Evolutionary conservation across 208 protist genomes (phyloP), one percentile per base, ranked within the genome.

Genomic region (Wallacemonas collosoma): DNA sequence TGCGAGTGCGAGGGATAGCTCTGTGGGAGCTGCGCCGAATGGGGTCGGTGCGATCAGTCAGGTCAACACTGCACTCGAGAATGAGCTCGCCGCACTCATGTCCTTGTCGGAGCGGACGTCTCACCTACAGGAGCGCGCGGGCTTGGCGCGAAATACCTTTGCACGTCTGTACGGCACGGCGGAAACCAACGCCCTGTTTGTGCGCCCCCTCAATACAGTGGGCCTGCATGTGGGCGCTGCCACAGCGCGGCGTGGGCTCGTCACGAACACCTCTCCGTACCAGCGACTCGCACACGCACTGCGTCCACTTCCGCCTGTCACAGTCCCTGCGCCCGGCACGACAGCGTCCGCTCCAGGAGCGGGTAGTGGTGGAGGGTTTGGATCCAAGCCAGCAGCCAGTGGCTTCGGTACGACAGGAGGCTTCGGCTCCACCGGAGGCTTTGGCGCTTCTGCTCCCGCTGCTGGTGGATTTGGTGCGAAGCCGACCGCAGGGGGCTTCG

Each of bases 181-280:
- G 39, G 90, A 95, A 63, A 83, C 90, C n/a, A 80, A 87, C 41
- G 75, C 88, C 6, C 71, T 95, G 41, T 87, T 93, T 64, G 74
- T 77, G 54, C 36, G 56, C 8, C 15, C 50, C 54, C 56, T 12
- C 51, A 54, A 71, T 68, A 44, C 71, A 64, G 35, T 70, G 80
- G 38, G 73, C 69, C 35, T 71, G 68, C 17, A 17, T 57, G 39
- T 70, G 53, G 67, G 39, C 39, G 73, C 43, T 60, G 68, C 45
- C 67, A 79, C 54, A 54, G 71, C 44, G 41, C 47, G 39, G 40
- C 51, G 44, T 35, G 71, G 53, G 17, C 58, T 68, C 5, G 45
- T 56, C 38, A 47, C 62, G 56, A 57, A 44, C 38, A 47, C 61
- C 50, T 55, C 50, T 39, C 48, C 11, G 58, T 56, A 12, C 17